phyloP scores from a whole-genome alignment of 2,329 filamentous ascomycete genomes.

The Conoideocrella luteorostrata region DNA sequence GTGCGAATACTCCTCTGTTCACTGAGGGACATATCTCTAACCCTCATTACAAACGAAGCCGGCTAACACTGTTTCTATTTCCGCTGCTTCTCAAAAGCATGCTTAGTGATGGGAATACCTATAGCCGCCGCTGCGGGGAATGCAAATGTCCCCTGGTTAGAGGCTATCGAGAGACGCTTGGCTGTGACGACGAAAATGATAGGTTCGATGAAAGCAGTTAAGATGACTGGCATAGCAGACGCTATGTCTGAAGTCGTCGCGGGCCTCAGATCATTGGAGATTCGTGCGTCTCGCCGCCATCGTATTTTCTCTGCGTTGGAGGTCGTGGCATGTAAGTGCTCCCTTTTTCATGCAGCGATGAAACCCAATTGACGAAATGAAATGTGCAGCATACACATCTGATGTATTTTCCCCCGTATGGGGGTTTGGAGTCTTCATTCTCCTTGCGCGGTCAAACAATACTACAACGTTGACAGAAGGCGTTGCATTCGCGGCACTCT shows the following conservation, averaged over 20 bases:
- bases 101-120: slow-evolving; percentile 13
- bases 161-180: slow-evolving; percentile 19
- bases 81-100: not conserved
- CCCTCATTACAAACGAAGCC: too few relatives aligned
- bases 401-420: slow-evolving; percentile 16
- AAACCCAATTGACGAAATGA: too few relatives aligned
- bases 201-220: too few relatives aligned
- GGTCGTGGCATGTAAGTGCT: slow-evolving; percentile 9
- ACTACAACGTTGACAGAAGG: slow-evolving; percentile 13
- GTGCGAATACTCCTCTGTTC: too few relatives aligned
- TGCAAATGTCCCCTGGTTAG: slow-evolving; percentile 18
- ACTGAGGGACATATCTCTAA: too few relatives aligned
- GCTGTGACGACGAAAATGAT: too few relatives aligned
- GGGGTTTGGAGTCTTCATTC: slow-evolving; percentile 13
- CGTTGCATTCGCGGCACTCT: slow-evolving; percentile 15
- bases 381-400: too few relatives aligned
- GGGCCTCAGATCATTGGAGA: slow-evolving; percentile 26
- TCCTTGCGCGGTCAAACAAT: slow-evolving; percentile 10
- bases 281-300: slow-evolving; percentile 24
- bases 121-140: slow-evolving; percentile 15
- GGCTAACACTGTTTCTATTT: too few relatives aligned
- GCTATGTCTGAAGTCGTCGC: slow-evolving; percentile 25
- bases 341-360: too few relatives aligned
- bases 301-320: slow-evolving; percentile 10
- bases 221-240: too few relatives aligned